These are phyloP conservation scores for Phytophthora palmivora DNA, from an alignment of 352 stramenopile species.

Conservation along the genomic window DNA sequence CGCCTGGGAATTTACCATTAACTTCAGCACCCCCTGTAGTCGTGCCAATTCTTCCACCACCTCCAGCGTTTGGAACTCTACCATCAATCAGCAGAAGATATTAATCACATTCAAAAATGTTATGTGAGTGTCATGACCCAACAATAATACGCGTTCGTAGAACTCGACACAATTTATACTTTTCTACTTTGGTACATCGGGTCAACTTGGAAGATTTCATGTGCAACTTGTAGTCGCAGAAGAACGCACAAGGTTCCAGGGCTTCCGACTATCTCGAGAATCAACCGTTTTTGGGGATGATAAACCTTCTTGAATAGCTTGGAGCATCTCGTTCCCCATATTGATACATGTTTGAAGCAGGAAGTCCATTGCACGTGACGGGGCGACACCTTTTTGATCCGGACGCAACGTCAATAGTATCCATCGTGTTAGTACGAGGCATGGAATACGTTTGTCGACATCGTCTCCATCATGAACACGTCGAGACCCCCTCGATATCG, in stretches of 20 bases:
- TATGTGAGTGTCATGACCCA: constrained; percentile 13
- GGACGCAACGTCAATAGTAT: constrained; percentile 37
- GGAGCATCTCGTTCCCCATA: constrained; percentile 39
- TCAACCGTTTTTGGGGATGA: constrained; percentile 4
- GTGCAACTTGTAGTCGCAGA: neutral
- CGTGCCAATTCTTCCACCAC: constrained; percentile 17
- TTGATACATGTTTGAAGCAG: constrained; percentile 24
- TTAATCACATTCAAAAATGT: constrained; percentile 21
- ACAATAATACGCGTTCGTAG: constrained; percentile 16
- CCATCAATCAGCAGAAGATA: constrained; percentile 14
- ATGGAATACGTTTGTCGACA: constrained; percentile 16
- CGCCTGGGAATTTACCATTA: constrained; percentile 21
- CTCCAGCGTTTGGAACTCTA: constrained; percentile 3
- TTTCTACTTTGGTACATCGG: neutral
- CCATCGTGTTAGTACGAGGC: constrained; percentile 42
- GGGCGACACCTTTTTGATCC: constrained; percentile 17
- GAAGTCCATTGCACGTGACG: constrained; percentile 26
- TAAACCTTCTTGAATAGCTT: constrained; percentile 18
- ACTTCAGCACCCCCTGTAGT: neutral
- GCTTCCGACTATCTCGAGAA: constrained; percentile 2
- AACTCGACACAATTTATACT: neutral
- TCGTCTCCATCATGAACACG: constrained; percentile 3
- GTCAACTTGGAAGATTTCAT: constrained; percentile 4
- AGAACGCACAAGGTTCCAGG: neutral
- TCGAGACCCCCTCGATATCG: constrained; percentile 19